Percentiles rank a stretch among this genome's conserved stretches.
These are phyloP conservation scores for Rosa persica DNA, from an alignment of 306 rosid species.

Conservation along the genomic window DNA sequence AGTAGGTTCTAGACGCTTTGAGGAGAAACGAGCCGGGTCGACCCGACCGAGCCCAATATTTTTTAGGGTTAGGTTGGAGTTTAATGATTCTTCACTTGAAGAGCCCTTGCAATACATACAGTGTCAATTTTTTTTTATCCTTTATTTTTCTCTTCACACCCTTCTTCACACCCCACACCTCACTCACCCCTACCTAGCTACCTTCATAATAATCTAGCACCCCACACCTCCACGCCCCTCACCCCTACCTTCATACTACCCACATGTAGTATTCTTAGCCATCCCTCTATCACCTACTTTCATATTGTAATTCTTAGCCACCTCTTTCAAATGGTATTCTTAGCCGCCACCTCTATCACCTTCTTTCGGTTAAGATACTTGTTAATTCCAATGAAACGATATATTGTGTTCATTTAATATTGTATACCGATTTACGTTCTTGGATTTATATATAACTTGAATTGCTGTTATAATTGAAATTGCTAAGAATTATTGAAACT, in stretches of 20 bases:
- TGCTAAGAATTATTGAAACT: too few species aligned
- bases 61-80: neutral
- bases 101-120: neutral
- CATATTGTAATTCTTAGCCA: too few species aligned
- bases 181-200: neutral
- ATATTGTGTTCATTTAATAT: too few species aligned
- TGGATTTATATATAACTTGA: too few species aligned
- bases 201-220: neutral
- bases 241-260: neutral
- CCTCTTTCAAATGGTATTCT: too few species aligned
- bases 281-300: too few species aligned
- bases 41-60: neutral
- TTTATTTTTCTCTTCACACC: neutral
- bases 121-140: neutral
- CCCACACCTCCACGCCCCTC: neutral
- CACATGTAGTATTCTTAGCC: neutral
- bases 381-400: too few species aligned
- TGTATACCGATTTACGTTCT: too few species aligned
- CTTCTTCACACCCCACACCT: neutral
- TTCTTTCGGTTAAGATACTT: too few species aligned
- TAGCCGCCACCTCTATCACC: too few species aligned
- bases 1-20: too few species aligned
- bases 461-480: too few species aligned
- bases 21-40: neutral
- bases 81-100: neutral